phyloP scores from a whole-genome alignment of 2,329 filamentous ascomycete species.

The Diaporthe amygdali region DNA sequence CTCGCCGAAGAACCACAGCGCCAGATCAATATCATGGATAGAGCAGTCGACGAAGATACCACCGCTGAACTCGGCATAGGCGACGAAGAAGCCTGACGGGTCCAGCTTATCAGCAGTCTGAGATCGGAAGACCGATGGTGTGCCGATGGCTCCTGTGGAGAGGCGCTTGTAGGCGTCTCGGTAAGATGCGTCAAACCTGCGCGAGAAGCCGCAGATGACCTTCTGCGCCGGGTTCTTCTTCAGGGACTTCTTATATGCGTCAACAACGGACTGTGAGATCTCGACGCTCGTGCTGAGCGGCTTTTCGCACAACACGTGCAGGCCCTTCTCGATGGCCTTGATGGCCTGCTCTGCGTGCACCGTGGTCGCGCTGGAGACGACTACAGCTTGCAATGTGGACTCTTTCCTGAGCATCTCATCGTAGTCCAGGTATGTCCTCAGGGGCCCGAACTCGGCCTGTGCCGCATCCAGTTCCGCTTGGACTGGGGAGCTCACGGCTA shows the following conservation, averaged over 20 bases:
- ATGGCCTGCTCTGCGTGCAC: conserved; percentile 64
- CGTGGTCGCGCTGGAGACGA: conserved; percentile 49
- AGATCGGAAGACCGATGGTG: conserved; percentile 63
- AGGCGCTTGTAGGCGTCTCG: conserved; percentile 61
- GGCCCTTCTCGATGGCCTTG: conserved; percentile 57
- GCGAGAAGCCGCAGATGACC: conserved; percentile 70
- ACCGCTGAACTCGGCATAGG: conserved; percentile 68
- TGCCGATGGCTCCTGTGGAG: conserved; percentile 60
- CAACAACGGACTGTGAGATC: conserved; percentile 56
- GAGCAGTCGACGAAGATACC: conserved; percentile 76
- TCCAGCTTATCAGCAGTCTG: conserved; percentile 73
- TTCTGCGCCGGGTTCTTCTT: conserved; percentile 62
- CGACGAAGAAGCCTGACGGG: conserved; percentile 70
- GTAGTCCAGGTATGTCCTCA: conserved; percentile 50
- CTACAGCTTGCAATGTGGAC: conserved; percentile 46
- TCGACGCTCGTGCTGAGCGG: conserved; percentile 63
- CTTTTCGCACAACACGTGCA: conserved; percentile 66
- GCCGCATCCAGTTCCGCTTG: conserved; percentile 45
- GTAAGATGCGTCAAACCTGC: conserved; percentile 71
- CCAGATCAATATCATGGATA: conserved; percentile 73
- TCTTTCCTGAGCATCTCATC: conserved; percentile 48
- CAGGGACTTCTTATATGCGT: conserved; percentile 58
- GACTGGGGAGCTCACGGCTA: conserved; percentile 9
- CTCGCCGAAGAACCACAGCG: conserved; percentile 67
- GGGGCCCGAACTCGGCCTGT: conserved; percentile 46